phyloP scores from a whole-genome alignment of 1,139 yeast genomes.

The Geotrichum histeridarum region DNA sequence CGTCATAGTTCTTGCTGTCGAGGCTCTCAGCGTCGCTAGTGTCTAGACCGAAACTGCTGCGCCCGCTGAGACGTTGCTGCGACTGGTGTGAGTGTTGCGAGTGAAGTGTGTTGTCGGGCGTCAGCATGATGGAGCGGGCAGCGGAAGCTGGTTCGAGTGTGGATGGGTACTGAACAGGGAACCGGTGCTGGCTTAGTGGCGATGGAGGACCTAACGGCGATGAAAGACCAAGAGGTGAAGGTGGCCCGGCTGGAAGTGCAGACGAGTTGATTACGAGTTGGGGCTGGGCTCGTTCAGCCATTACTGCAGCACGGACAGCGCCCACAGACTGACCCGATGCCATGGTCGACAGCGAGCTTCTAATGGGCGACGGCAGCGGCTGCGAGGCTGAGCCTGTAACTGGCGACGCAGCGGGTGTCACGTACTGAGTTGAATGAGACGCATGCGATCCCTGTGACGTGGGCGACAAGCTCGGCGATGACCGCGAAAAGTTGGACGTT shows the following conservation, averaged over 20 bases:
- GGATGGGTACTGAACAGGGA: slow-evolving; percentile 1
- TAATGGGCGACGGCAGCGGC: too few relatives aligned
- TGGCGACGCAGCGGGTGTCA: not conserved
- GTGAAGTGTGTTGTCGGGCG: not conserved
- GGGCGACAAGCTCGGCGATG: not conserved
- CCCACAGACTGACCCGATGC: slow-evolving; percentile 1
- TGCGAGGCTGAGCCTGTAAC: not conserved
- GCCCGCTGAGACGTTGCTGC: slow-evolving; percentile 9
- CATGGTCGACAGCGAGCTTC: not conserved
- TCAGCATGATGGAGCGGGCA: not conserved
- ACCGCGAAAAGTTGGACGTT: slow-evolving; percentile 17
- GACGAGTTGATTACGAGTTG: slow-evolving; percentile 2
- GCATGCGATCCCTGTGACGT: not conserved
- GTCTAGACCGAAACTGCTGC: not conserved
- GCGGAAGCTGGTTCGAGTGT: slow-evolving; percentile 2
- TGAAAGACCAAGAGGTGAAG: not conserved
- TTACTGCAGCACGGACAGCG: slow-evolving; percentile 9
- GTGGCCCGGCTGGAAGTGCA: not conserved
- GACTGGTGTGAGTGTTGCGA: slow-evolving; percentile 7
- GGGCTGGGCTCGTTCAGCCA: slow-evolving; percentile 12
- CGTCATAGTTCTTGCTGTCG: slow-evolving; percentile 3
- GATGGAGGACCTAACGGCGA: not conserved
- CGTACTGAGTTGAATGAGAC: not conserved
- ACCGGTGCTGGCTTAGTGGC: too few relatives aligned
- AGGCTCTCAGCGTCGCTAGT: slow-evolving; percentile 7